Conservation (phyloP, 2,329 filamentous ascomycete genomes). For the Myriosclerotinia curreyana region DNA sequence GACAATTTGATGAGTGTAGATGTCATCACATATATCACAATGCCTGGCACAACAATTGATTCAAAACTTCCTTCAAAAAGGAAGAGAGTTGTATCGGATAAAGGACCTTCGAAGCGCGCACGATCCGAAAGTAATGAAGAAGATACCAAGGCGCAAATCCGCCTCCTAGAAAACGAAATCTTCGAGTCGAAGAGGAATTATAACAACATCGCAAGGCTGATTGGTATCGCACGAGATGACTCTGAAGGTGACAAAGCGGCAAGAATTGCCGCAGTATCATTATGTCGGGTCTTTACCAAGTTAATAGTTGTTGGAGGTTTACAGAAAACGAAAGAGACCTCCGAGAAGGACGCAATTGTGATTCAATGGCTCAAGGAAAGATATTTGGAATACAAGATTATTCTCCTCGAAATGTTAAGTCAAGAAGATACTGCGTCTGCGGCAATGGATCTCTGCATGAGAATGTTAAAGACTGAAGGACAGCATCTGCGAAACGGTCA, state of each 20-base stretch:
- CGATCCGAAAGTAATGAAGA: slow-evolving; percentile 46
- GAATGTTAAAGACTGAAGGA: slow-evolving; percentile 75
- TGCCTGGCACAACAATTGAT: slow-evolving; percentile 31
- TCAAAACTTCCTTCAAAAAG: slow-evolving; percentile 38
- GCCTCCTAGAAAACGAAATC: slow-evolving; percentile 76
- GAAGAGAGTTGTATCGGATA: slow-evolving; percentile 52
- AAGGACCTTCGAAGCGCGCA: slow-evolving; percentile 46
- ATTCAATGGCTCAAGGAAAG: slow-evolving; percentile 75
- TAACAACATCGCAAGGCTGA: slow-evolving; percentile 78
- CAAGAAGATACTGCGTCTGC: slow-evolving; percentile 64
- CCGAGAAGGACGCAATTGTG: slow-evolving; percentile 72
- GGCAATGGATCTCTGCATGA: slow-evolving; percentile 77
- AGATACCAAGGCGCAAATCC: slow-evolving; percentile 62
- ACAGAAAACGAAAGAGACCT: slow-evolving; percentile 59
- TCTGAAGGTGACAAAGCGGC: slow-evolving; percentile 53
- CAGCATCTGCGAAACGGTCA: slow-evolving; percentile 58
- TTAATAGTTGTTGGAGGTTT: slow-evolving; percentile 73
- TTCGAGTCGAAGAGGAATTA: slow-evolving; percentile 84
- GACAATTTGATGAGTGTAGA: slow-evolving; percentile 2
- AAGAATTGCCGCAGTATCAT: slow-evolving; percentile 69
- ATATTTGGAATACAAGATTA: slow-evolving; percentile 66
- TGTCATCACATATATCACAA: slow-evolving; percentile 26
- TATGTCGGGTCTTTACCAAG: slow-evolving; percentile 83
- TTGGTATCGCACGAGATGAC: slow-evolving; percentile 56
- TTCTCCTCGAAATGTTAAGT: slow-evolving; percentile 59